Evolutionary conservation across 2,329 filamentous ascomycete species (phyloP).

Genomic region (Aspergillus aculeatinus): DNA sequence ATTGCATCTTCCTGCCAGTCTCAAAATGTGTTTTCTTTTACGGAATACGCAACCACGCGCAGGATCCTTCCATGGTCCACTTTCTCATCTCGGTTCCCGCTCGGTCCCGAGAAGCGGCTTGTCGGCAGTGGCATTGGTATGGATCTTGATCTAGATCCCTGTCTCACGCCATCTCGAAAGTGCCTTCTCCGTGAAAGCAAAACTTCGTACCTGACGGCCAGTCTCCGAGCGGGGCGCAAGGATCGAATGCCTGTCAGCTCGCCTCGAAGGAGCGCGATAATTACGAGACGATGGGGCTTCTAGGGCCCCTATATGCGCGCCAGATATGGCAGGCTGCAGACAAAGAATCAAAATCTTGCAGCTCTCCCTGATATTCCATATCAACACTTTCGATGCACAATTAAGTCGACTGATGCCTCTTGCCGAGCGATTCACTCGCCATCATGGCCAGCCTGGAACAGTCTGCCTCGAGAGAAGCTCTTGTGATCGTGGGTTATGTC

Average conservation of each 20-base stretch:
- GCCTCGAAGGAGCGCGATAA: background rate
- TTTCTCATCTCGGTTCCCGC: background rate
- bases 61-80: background rate
- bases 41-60: background rate
- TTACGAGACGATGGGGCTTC: background rate
- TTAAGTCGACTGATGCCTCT: background rate
- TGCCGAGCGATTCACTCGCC: background rate
- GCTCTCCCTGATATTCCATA: background rate
- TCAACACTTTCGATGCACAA: background rate
- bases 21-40: background rate
- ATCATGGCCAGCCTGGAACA: background rate
- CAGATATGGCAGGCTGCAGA: background rate
- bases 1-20: background rate
- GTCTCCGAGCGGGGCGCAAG: background rate
- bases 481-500: slow-evolving; percentile 7
- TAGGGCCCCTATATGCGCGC: background rate
- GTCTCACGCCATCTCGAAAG: background rate
- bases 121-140: background rate
- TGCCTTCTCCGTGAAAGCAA: background rate
- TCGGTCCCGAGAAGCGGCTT: background rate
- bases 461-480: background rate
- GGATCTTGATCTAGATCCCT: background rate
- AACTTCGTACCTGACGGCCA: background rate
- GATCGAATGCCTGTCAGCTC: background rate
- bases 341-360: background rate